phyloP scores from a whole-genome alignment of 192 early-diverging fungal genomes.

The Oehlia diaphana region DNA sequence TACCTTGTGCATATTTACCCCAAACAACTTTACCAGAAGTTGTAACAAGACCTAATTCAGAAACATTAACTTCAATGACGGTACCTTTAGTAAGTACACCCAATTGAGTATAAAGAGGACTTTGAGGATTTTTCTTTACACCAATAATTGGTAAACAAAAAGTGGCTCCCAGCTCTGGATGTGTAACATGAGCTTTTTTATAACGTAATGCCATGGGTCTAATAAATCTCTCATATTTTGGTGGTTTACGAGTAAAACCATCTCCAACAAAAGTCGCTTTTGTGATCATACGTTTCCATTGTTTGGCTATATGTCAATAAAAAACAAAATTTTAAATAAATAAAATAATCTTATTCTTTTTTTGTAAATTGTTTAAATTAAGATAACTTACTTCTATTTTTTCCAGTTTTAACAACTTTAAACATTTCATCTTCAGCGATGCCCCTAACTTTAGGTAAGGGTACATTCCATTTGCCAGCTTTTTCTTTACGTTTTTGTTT shows the following conservation, averaged over 20 bases:
- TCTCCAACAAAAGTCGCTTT: slow-evolving; percentile 99
- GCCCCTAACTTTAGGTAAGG: slow-evolving; percentile 96
- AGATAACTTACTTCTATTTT: slow-evolving; percentile 73
- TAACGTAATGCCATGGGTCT: slow-evolving; percentile 96
- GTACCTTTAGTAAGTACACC: slow-evolving; percentile 99
- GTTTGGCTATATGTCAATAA: slow-evolving; percentile 60
- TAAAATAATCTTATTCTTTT: background rate
- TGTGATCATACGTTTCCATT: slow-evolving; percentile 98
- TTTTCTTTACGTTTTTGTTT: slow-evolving; percentile 99
- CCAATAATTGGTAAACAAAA: slow-evolving; percentile 96
- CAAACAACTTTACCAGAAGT: slow-evolving; percentile 98
- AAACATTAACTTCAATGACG: slow-evolving; percentile 77
- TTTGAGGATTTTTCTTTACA: slow-evolving; percentile 99
- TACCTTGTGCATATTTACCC: slow-evolving; percentile 87
- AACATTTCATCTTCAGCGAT: slow-evolving; percentile 99
- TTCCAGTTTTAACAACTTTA: slow-evolving; percentile 95
- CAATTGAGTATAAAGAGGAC: slow-evolving; percentile 92
- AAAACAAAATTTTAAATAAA: background rate
- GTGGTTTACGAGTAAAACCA: slow-evolving; percentile 98
- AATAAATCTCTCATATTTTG: slow-evolving; percentile 99
- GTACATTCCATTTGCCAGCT: slow-evolving; percentile 97
- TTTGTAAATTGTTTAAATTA: too few relatives aligned
- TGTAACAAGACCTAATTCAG: slow-evolving; percentile 50
- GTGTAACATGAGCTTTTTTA: slow-evolving; percentile 99
- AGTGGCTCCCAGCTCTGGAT: slow-evolving; percentile 96